Evolutionary conservation across 495 filamentous ascomycete genomes (phyloP), one percentile per base, ranked within the genome.

Genomic region (Pyrenopolyporus hunteri): DNA sequence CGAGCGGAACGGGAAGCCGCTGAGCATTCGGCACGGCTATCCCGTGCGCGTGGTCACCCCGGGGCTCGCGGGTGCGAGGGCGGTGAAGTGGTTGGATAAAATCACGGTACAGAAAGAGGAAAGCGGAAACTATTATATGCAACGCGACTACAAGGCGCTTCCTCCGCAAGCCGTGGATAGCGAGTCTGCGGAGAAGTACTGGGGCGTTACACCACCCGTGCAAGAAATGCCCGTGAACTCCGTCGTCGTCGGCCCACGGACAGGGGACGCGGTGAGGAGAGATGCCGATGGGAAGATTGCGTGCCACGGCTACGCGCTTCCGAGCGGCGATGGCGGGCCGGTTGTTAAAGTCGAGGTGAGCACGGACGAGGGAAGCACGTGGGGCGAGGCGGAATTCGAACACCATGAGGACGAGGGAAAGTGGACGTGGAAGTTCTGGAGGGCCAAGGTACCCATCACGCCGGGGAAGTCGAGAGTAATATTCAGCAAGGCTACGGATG

Each of bases 11-110:
- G 78, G 75, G 28, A 47, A 66, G 10, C 68, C 80, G 0, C 71
- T 87, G 0, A 69, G 78, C 1, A 64, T 74, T 3, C 79, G 81
- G 16, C 83, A 87, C 64, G 84, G 85, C 8, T 80, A 74, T 47
- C 84, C 85, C 0, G 64, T 86, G 14, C 76, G 84, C 1, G 76
- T 80, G 0, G 69, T 87, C 13, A 75, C 85, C 0, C 85, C 85
- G 8, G 85, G 85, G 4, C 74, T 81, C 19, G 81, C 77, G 3
- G 85, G 80, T 6, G 84, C 80, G 4, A 72, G 83, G 7, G 80
- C 76, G 33, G 85, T 87, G 9, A 87, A 87, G 65, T 87, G 84
- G 83, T 72, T 86, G 0, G 78, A 77, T 65, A 74, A 73, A 7
- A 82, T 87, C 48, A 79, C 74, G 2, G 69, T 87, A 1, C 73